Conservation (phyloP, 352 stramenopile species). For the Phytophthora fragariae region DNA sequence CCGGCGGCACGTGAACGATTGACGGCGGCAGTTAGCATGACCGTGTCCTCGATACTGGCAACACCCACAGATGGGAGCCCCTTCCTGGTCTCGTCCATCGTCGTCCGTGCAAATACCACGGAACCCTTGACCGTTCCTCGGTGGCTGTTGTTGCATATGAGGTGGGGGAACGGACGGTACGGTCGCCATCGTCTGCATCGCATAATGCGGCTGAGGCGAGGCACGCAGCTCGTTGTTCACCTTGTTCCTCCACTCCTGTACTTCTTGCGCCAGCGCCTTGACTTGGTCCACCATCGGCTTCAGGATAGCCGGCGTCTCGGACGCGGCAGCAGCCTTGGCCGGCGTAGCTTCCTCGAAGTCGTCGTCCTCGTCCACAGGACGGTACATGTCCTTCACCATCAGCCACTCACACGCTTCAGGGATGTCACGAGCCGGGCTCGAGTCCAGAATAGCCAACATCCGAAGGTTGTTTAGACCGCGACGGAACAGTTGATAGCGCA, state of each 20-base stretch:
- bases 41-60: too few species aligned
- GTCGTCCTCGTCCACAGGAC: neutral
- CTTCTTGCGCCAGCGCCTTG: neutral
- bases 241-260: neutral
- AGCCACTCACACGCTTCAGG: conserved; percentile 5
- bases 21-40: neutral
- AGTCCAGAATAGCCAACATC: conserved; percentile 1
- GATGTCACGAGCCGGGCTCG: neutral
- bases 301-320: neutral
- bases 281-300: neutral
- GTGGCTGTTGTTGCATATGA: neutral
- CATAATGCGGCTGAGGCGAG: too few species aligned
- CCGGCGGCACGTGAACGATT: neutral
- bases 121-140: neutral
- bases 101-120: neutral
- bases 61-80: neutral
- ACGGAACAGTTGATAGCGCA: too few species aligned
- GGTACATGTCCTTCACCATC: conserved; percentile 8
- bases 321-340: neutral
- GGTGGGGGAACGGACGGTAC: neutral
- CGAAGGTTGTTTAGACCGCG: neutral
- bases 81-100: neutral
- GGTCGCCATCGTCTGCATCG: neutral
- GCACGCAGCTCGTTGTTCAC: neutral
- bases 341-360: neutral